These are phyloP conservation scores for Arthrobotrys pseudoclavata DNA, from an alignment of 2,329 filamentous ascomycete genomes.

Conservation along the genomic window DNA sequence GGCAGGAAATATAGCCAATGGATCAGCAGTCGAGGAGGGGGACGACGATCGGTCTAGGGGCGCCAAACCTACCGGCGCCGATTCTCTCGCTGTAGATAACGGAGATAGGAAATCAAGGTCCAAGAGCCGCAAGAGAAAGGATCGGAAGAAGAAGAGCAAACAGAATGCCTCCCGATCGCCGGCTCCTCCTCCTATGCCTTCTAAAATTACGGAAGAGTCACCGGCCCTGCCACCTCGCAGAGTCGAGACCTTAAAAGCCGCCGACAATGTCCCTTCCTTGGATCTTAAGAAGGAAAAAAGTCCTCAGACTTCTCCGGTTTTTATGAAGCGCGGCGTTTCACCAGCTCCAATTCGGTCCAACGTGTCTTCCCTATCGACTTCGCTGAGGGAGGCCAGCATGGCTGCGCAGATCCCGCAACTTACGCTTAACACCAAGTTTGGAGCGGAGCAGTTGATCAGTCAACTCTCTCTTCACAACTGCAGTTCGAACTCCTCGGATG, in stretches of 20 bases:
- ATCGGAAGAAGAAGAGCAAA: conserved; percentile 55
- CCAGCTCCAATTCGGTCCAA: conserved; percentile 50
- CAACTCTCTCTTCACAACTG: conserved; percentile 56
- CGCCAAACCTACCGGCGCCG: conserved; percentile 33
- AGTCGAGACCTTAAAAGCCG: conserved; percentile 42
- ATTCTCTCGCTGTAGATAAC: conserved; percentile 25
- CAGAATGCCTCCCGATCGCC: conserved; percentile 34
- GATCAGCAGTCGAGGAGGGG: conserved; percentile 30
- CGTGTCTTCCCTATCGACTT: conserved; percentile 54
- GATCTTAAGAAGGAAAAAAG: conserved; percentile 38
- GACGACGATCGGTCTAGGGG: conserved; percentile 31
- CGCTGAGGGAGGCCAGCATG: conserved; percentile 54
- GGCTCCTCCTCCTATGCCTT: conserved; percentile 40
- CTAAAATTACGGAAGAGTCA: conserved; percentile 48
- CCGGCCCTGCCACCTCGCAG: conserved; percentile 43
- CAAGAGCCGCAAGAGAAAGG: conserved; percentile 55
- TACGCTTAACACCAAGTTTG: conserved; percentile 54
- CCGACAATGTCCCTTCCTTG: conserved; percentile 40
- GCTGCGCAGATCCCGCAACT: conserved; percentile 56
- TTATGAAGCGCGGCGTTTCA: conserved; percentile 51
- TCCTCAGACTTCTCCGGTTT: conserved; percentile 43
- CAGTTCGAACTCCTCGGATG: conserved; percentile 47
- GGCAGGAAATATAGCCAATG: conserved; percentile 5
- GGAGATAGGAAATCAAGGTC: conserved; percentile 56
- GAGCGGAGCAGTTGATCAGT: conserved; percentile 49